These are phyloP conservation scores for Russula griseocarnosa DNA, from an alignment of 768 basidiomycete species.

Conservation along the genomic window DNA sequence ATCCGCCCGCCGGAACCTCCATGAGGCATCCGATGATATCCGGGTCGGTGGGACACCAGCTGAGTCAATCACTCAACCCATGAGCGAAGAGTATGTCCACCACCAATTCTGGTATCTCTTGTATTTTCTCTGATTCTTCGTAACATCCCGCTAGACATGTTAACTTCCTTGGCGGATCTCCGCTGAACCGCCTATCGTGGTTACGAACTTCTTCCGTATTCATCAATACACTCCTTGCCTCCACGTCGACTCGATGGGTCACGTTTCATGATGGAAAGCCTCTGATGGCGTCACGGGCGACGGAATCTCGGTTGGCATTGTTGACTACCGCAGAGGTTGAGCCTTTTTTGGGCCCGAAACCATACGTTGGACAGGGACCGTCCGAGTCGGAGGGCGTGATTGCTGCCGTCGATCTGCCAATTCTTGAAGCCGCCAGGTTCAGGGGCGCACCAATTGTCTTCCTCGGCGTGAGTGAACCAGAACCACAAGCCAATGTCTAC, in stretches of 20 bases:
- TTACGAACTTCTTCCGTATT: constrained; percentile 69
- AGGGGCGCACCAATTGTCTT: constrained; percentile 64
- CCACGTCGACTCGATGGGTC: constrained; percentile 68
- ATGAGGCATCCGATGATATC: not conserved
- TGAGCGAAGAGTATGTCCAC: constrained; percentile 26
- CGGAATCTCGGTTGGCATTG: constrained; percentile 45
- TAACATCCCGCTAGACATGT: constrained; percentile 36
- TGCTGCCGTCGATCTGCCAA: constrained; percentile 31
- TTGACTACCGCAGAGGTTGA: constrained; percentile 60
- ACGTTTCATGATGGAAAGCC: constrained; percentile 72
- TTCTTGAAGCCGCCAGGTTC: constrained; percentile 56
- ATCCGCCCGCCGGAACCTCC: constrained; percentile 9
- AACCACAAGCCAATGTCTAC: constrained; percentile 42
- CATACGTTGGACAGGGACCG: constrained; percentile 70
- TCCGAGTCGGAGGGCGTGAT: constrained; percentile 39
- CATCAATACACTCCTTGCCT: constrained; percentile 62
- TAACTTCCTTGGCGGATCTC: constrained; percentile 58
- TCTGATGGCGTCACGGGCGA: constrained; percentile 43
- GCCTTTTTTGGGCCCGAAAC: constrained; percentile 59
- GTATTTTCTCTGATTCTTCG: constrained; percentile 15
- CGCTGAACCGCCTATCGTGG: constrained; percentile 80
- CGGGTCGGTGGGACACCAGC: constrained; percentile 3
- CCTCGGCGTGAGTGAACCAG: constrained; percentile 72
- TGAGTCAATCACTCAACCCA: constrained; percentile 8
- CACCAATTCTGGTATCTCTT: constrained; percentile 13